A percentile compares a stretch with the other conserved stretches of the same genome.
phyloP scores from a whole-genome alignment of 169 alveolate species.

The Blepharisma undulans region DNA sequence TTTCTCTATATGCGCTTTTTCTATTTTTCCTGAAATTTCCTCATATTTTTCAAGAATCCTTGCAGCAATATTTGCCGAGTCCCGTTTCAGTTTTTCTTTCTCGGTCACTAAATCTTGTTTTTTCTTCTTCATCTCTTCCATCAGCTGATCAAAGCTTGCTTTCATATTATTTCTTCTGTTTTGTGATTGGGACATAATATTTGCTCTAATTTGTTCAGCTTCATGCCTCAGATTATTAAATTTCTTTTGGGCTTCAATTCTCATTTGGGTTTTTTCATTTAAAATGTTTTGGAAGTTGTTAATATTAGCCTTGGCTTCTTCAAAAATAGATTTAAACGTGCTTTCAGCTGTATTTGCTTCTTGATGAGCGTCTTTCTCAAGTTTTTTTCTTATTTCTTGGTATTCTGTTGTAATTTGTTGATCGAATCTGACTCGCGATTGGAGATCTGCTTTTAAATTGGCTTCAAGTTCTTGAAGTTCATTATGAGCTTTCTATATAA shows the following conservation, averaged over 20 bases:
- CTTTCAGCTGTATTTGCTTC: background rate
- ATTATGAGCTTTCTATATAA: background rate
- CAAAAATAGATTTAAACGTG: background rate
- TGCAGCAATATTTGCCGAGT: background rate
- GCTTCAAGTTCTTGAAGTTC: background rate
- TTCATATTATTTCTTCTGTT: background rate
- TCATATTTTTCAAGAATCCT: background rate
- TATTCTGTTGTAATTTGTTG: background rate
- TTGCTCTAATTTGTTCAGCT: background rate
- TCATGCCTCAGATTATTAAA: background rate
- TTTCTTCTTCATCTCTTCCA: background rate
- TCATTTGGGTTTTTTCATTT: background rate
- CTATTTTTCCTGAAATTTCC: background rate
- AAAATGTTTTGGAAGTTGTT: background rate
- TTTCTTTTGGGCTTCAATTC: background rate
- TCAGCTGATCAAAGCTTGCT: background rate
- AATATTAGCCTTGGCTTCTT: background rate
- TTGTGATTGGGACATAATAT: background rate
- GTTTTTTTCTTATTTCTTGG: background rate
- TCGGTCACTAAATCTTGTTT: background rate
- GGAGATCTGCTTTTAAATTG: background rate
- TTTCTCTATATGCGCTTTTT: background rate
- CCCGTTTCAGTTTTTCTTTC: background rate
- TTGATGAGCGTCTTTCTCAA: background rate
- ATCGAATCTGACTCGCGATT: background rate